phyloP scores from a whole-genome alignment of 208 protist genomes.

The Trypanosoma rangeli region DNA sequence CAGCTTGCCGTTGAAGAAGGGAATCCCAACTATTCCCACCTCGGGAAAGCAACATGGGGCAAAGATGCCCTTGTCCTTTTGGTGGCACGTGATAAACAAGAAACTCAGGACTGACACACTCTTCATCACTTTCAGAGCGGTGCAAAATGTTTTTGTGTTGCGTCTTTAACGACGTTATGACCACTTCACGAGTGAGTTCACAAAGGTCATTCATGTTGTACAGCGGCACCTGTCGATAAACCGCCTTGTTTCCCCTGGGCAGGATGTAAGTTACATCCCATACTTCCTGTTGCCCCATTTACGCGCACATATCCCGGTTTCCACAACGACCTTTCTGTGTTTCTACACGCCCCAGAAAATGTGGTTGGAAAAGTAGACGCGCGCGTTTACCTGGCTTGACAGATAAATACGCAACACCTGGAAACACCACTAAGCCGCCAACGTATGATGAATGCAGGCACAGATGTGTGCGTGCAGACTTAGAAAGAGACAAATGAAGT shows the following conservation, averaged over 20 bases:
- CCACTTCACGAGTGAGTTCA: constrained; percentile 15
- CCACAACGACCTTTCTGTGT: neutral
- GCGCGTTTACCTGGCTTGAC: no score
- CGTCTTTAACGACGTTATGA: constrained; percentile 1
- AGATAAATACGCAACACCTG: neutral
- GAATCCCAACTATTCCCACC: constrained; percentile 6
- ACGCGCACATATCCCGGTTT: constrained; percentile 1
- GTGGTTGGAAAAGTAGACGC: neutral
- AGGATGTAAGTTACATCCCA: constrained; percentile 26
- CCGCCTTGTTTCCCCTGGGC: neutral
- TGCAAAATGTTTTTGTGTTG: neutral
- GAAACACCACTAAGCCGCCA: neutral
- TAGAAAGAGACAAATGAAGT: constrained; percentile 4
- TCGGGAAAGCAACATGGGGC: neutral
- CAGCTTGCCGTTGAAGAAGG: constrained; percentile 3
- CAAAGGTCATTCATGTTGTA: constrained; percentile 8
- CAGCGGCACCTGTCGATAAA: constrained; percentile 19
- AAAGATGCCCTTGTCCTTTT: neutral
- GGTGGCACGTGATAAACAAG: constrained; percentile 10
- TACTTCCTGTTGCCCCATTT: neutral
- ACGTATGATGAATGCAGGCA: constrained; percentile 1
- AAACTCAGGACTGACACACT: constrained; percentile 16
- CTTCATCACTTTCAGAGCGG: neutral
- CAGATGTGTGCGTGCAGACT: neutral
- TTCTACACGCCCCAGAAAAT: constrained; percentile 6